Base-by-base conservation (phyloP, 257 asterid genomes). In the Solanum tacnaense region DNA sequence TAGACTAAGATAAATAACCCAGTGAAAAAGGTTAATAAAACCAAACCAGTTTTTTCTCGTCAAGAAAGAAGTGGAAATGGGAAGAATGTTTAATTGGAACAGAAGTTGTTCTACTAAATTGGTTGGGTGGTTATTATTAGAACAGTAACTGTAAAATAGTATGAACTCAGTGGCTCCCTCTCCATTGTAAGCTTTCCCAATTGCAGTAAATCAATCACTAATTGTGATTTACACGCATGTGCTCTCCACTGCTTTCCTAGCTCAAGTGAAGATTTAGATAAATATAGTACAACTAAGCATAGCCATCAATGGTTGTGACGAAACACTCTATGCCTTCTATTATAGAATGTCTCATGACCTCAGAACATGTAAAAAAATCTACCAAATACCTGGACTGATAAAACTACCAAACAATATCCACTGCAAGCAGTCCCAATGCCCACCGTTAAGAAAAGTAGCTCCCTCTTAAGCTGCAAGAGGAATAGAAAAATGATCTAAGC, bases 351-450 rank as follows among this genome's bases (percentile, higher is more conserved):
- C 82, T 35, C 70, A 25, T 88, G 32, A 71, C 36, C 56, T 27
- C 82, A 29, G 18, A 81, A 46, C 29, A 25, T 16, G 67, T 81
- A 73, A 20, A 73, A 18, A 35, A 21, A 35, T 81, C 85, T 46
- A 81, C 56, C 67, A 60, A 83, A 87, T 91, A 96, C 99, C 99
- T 97, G 94, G 65, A 91, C 87, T 7, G 99, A 97, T 75, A 97
- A 94, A 83, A 92, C 93, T 83, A 92, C 87, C 13, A 96, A 95
- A 89, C 99, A 97, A 91, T 97, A 97, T 89, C 99, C 99, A 86
- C 93, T 92, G 84, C 99, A 97, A 35, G 95, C 98, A 87, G 98
- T 90, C 91, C 99, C 99, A 70, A 97, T 91, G 39, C 94, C 94
- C 90, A 93, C 95, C 1, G 98, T 97, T 89, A 96, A 89, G 75